A percentile compares a stretch with the other conserved stretches of the same genome.
phyloP scores from a whole-genome alignment of 1,284 basidiomycete genomes.

The Puccinia triticina region DNA sequence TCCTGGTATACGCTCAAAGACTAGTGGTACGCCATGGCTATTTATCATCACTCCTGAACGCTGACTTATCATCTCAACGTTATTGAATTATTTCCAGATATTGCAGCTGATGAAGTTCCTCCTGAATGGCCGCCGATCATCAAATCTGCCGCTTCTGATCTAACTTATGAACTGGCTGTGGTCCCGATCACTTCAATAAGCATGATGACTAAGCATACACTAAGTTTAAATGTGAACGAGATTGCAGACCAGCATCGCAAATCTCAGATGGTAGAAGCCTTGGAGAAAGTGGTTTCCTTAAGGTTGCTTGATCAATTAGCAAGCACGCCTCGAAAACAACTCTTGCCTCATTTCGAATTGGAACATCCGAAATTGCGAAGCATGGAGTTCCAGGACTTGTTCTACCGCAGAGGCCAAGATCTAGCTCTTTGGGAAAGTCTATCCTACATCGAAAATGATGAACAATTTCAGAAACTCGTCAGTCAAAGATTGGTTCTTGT shows the following conservation, averaged over 20 bases:
- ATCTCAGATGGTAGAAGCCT: slow-evolving; percentile 67
- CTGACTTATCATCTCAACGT: slow-evolving; percentile 15
- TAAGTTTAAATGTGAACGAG: slow-evolving; percentile 71
- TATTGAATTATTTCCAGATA: slow-evolving; percentile 61
- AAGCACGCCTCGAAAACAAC: slow-evolving; percentile 42
- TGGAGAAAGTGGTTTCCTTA: slow-evolving; percentile 56
- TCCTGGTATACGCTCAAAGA: slow-evolving; percentile 59
- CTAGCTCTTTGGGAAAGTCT: slow-evolving; percentile 62
- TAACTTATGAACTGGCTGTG: slow-evolving; percentile 71
- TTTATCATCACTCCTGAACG: slow-evolving; percentile 35
- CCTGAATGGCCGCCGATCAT: slow-evolving; percentile 70
- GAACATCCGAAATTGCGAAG: slow-evolving; percentile 81
- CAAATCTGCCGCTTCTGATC: slow-evolving; percentile 64
- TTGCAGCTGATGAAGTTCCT: slow-evolving; percentile 63
- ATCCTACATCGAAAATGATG: slow-evolving; percentile 50
- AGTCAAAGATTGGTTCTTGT: not conserved
- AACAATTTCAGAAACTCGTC: slow-evolving; percentile 37
- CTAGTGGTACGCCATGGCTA: slow-evolving; percentile 64
- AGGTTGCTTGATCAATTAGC: slow-evolving; percentile 64
- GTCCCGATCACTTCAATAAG: slow-evolving; percentile 76
- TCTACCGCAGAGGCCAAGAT: slow-evolving; percentile 69
- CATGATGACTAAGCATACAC: slow-evolving; percentile 67
- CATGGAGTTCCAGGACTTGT: slow-evolving; percentile 88
- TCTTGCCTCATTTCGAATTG: slow-evolving; percentile 55
- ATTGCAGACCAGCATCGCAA: slow-evolving; percentile 72